Evolutionary conservation across 148 eudicot genomes (phyloP), one percentile per base, ranked within the genome.

Genomic region (Silene conica): DNA sequence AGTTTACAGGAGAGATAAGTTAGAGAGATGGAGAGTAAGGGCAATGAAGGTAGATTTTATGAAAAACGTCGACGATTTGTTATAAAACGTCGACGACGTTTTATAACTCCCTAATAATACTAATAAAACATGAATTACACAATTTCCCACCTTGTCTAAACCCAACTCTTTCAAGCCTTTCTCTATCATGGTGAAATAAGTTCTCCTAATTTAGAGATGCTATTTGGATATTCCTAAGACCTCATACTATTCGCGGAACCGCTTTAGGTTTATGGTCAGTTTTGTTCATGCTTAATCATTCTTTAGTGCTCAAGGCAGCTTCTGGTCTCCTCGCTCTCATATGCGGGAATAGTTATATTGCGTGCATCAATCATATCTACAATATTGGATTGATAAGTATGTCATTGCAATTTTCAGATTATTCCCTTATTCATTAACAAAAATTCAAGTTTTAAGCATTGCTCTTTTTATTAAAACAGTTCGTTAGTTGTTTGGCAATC

Each of bases 341-440:
- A 74, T 94, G 98, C 31, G 98, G 98, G 73, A 94, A 94, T 84
- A 97, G 97, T 73, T 94, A 87, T 80, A 94, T 94, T 62, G 98
- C 92, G 77, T 97, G 98, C 85, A 92, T 94, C 82, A 94, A 94
- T 87, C 98, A 94, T 82, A 94, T 94, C 80, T 94, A 94, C 85
- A 97, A 94, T 86, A 92, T 94, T 79, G 98, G 97, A 94, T 94
- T 75, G 98, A 94, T 89, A 94, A 94, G 98, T 94, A 88, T 89
- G 98, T 76, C 20, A 71, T 41, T 69, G 67, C 71, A 50, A 26
- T 34, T 72, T 75, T 55, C 65, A 20, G 76, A 63, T 52, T 52
- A 38, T 54, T 22, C 41, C 34, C 60, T 70, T 38, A 69, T 26
- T 18, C n/a, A n/a, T n/a, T n/a, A 8, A n/a, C n/a, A n/a, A 54